Evolutionary conservation across 176 grass and related monocot species (phyloP).

Genomic region (Triticum timopheevii): DNA sequence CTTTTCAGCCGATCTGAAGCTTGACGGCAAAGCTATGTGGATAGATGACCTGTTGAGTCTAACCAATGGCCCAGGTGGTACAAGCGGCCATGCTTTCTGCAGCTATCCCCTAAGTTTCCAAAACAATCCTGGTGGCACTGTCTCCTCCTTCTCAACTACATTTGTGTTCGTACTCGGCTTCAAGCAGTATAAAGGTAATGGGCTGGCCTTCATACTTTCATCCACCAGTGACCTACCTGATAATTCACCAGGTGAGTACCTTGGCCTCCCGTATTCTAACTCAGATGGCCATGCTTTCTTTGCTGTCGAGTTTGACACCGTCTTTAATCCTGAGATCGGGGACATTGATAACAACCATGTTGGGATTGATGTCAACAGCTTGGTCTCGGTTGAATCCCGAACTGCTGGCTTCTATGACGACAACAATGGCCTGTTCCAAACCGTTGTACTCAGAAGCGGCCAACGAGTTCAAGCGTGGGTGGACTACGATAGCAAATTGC

Average conservation of each 20-base stretch:
- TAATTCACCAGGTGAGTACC: neutral
- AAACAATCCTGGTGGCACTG: neutral
- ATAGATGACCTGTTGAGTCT: neutral
- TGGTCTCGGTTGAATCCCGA: neutral
- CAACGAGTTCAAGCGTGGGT: neutral
- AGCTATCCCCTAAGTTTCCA: neutral
- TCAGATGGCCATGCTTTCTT: neutral
- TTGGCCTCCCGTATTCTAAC: neutral
- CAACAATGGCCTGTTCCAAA: rapidly evolving
- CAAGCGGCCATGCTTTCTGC: neutral
- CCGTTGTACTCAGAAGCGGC: neutral
- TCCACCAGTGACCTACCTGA: neutral
- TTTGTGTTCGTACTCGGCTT: neutral
- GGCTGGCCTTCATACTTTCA: neutral
- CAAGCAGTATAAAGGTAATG: neutral
- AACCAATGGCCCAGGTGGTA: neutral
- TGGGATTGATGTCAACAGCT: neutral
- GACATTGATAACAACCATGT: neutral
- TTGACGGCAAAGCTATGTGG: neutral
- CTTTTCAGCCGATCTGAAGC: neutral
- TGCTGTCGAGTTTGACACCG: neutral
- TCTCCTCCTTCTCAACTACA: neutral
- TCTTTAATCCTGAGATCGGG: neutral
- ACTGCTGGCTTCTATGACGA: neutral
- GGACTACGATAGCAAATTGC: neutral